These are phyloP conservation scores for Cytidiella melzeri DNA, from an alignment of 768 basidiomycete genomes.

Conservation along the genomic window DNA sequence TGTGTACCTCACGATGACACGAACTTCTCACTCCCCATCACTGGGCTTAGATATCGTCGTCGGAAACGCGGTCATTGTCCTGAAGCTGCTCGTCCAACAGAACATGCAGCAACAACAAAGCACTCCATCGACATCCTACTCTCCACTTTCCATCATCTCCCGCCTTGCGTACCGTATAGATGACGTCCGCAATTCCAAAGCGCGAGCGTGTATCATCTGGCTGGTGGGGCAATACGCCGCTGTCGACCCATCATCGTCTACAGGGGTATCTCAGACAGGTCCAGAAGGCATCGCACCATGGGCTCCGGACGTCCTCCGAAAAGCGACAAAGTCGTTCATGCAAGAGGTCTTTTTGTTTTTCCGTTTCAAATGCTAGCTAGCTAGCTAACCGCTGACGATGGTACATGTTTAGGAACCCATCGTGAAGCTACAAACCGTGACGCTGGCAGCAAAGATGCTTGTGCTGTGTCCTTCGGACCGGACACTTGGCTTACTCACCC, in stretches of 20 bases:
- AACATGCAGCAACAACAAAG: conserved; percentile 39
- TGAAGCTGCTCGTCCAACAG: conserved; percentile 78
- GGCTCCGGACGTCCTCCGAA: conserved; percentile 89
- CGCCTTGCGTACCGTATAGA: conserved; percentile 74
- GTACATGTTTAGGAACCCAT: conserved; percentile 37
- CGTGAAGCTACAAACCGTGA: conserved; percentile 81
- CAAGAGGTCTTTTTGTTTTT: conserved; percentile 60
- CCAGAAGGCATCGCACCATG: conserved; percentile 62
- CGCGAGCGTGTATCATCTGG: conserved; percentile 87
- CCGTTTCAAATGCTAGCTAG: too few relatives aligned
- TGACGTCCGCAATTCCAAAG: conserved; percentile 71
- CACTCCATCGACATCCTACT: conserved; percentile 17
- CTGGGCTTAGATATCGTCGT: conserved; percentile 68
- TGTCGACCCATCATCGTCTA: conserved; percentile 28
- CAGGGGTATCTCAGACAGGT: conserved; percentile 15
- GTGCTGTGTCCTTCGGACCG: conserved; percentile 54
- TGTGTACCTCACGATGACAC: too few relatives aligned
- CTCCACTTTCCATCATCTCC: conserved; percentile 64
- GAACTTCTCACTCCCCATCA: too few relatives aligned
- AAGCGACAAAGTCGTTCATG: conserved; percentile 63
- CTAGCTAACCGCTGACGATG: background rate
- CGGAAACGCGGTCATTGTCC: conserved; percentile 74
- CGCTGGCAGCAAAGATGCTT: conserved; percentile 80
- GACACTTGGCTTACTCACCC: conserved; percentile 47
- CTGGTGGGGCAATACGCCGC: conserved; percentile 85